phyloP scores from a whole-genome alignment of 1,284 basidiomycete species.

The Xanthoconium separans region DNA sequence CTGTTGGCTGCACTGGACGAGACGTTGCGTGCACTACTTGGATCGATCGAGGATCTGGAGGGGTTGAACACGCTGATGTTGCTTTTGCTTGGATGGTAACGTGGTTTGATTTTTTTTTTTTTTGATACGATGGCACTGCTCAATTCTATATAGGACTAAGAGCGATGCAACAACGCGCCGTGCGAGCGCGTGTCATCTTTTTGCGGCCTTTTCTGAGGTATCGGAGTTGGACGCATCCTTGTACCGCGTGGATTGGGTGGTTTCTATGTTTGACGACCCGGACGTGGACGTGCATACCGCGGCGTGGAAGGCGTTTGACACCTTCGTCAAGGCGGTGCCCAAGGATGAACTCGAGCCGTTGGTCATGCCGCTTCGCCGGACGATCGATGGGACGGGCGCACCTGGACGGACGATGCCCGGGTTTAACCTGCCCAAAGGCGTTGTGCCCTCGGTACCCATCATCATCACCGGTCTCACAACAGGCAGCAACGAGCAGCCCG shows the following conservation, averaged over 20 bases:
- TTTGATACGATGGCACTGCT: neutral
- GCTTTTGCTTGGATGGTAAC: constrained; percentile 83
- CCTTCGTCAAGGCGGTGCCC: constrained; percentile 86
- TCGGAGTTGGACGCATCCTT: constrained; percentile 77
- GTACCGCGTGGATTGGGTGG: constrained; percentile 92
- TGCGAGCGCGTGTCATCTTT: constrained; percentile 75
- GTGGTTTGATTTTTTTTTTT: neutral
- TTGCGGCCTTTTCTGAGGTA: constrained; percentile 80
- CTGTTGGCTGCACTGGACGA: constrained; percentile 72
- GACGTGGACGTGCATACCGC: constrained; percentile 76
- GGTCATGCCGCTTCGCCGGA: constrained; percentile 85
- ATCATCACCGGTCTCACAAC: constrained; percentile 86
- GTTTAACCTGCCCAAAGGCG: constrained; percentile 87
- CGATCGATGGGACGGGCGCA: constrained; percentile 84
- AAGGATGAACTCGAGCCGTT: constrained; percentile 93
- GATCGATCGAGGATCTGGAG: constrained; percentile 79
- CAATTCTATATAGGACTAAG: constrained; percentile 62
- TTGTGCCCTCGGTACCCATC: constrained; percentile 86
- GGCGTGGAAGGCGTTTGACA: constrained; percentile 84
- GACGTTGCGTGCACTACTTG: constrained; percentile 71
- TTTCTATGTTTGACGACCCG: constrained; percentile 83
- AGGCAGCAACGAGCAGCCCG: constrained; percentile 82
- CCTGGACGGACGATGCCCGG: constrained; percentile 83
- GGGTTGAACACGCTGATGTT: constrained; percentile 89
- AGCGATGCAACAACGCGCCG: constrained; percentile 69